A percentile compares a stretch with the other conserved stretches of the same genome.
Evolutionary conservation across 768 basidiomycete genomes (phyloP).

Genomic region (Neoboletus brunneissimus): DNA sequence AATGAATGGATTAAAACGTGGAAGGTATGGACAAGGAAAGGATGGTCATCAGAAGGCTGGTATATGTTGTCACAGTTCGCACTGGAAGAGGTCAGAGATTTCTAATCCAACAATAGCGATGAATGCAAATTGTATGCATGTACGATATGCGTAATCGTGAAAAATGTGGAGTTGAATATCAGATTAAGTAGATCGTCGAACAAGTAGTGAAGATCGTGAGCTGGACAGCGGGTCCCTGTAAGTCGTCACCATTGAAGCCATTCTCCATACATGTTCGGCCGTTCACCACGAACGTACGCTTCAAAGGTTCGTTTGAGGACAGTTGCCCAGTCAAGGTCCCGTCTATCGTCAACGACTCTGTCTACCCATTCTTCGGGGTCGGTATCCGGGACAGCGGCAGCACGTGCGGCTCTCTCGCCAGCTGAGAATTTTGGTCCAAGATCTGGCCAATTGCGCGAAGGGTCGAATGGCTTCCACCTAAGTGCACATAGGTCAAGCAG

Average conservation of each 20-base stretch:
- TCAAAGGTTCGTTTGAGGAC: slow-evolving; percentile 96
- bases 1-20: slow-evolving; percentile 17
- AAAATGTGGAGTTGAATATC: slow-evolving; percentile 27
- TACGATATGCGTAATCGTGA: slow-evolving; percentile 28
- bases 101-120: slow-evolving; percentile 33
- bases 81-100: slow-evolving; percentile 21
- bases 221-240: slow-evolving; percentile 1
- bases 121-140: slow-evolving; percentile 27
- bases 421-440: slow-evolving; percentile 75
- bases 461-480: slow-evolving; percentile 97
- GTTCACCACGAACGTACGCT: slow-evolving; percentile 84
- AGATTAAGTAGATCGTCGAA: slow-evolving; percentile 29
- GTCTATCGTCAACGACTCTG: slow-evolving; percentile 58
- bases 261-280: slow-evolving; percentile 95
- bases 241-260: slow-evolving; percentile 50
- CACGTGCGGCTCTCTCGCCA: slow-evolving; percentile 69
- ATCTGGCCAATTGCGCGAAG: slow-evolving; percentile 92
- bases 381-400: slow-evolving; percentile 34
- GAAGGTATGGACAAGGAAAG: slow-evolving; percentile 26
- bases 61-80: slow-evolving; percentile 30
- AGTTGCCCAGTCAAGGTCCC: slow-evolving; percentile 88
- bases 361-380: slow-evolving; percentile 39
- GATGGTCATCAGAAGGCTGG: slow-evolving; percentile 27
- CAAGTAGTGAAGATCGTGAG: slow-evolving; percentile 10
- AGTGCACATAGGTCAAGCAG: not conserved